A percentile compares a stretch with the other conserved stretches of the same genome.
phyloP scores from a whole-genome alignment of 2,329 filamentous ascomycete genomes.

The Neonectria faginata region DNA sequence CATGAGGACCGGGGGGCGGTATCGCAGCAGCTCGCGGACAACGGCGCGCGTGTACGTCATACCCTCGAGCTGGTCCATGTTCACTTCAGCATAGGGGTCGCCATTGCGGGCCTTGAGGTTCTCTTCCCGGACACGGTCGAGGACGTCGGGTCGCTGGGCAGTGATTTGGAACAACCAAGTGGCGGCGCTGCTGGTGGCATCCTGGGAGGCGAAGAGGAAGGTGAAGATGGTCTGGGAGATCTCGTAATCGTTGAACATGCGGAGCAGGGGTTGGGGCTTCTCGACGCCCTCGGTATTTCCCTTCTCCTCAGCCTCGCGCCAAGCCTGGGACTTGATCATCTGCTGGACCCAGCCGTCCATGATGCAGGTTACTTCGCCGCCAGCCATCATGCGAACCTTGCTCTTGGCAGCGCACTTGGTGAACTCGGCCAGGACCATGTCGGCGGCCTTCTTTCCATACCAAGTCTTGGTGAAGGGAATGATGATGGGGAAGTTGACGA shows the following conservation, averaged over 20 bases:
- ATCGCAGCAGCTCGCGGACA: conserved; percentile 90
- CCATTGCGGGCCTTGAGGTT: conserved; percentile 83
- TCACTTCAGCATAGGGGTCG: conserved; percentile 75
- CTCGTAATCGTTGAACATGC: conserved; percentile 90
- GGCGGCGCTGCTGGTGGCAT: conserved; percentile 91
- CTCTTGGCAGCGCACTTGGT: conserved; percentile 91
- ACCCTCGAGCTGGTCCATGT: conserved; percentile 88
- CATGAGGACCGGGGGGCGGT: conserved; percentile 96
- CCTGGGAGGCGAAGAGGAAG: conserved; percentile 96
- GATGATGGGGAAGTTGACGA: conserved; percentile 99
- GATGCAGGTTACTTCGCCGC: conserved; percentile 88
- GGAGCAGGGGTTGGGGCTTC: conserved; percentile 86
- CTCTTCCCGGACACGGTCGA: conserved; percentile 92
- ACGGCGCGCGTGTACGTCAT: conserved; percentile 92
- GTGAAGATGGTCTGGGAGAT: conserved; percentile 95
- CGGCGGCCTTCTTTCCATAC: conserved; percentile 96
- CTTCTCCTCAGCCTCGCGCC: conserved; percentile 81
- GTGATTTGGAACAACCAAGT: conserved; percentile 97
- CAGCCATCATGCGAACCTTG: conserved; percentile 90
- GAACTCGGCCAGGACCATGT: conserved; percentile 92
- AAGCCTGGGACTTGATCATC: conserved; percentile 87
- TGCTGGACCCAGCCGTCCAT: conserved; percentile 94
- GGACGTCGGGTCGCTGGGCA: conserved; percentile 91
- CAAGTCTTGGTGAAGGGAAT: conserved; percentile 94
- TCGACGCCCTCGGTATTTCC: conserved; percentile 77